Evolutionary conservation across 2,329 filamentous ascomycete genomes (phyloP).

Genomic region (Capronia coronata): DNA sequence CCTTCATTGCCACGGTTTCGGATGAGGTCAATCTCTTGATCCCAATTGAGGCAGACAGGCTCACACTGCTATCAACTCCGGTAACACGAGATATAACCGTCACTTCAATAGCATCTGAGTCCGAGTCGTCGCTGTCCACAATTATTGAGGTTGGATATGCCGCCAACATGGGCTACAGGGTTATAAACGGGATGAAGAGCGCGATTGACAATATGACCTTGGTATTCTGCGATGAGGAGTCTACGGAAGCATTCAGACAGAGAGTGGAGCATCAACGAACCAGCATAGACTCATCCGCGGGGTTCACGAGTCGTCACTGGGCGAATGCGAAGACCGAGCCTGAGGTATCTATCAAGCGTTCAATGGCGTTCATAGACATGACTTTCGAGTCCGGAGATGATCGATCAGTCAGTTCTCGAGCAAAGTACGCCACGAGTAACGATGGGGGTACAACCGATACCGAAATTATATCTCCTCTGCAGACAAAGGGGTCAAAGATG

Average conservation of each 20-base stretch:
- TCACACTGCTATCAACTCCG: conserved; percentile 11
- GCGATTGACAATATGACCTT: conserved; percentile 13
- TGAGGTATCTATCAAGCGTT: conserved; percentile 4
- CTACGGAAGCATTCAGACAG: conserved; percentile 5
- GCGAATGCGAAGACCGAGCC: not conserved
- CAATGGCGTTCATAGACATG: conserved; percentile 10
- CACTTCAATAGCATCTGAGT: not conserved
- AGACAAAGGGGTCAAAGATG: not conserved
- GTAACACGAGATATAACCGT: conserved; percentile 5
- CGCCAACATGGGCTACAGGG: conserved; percentile 8
- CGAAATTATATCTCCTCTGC: conserved; percentile 6
- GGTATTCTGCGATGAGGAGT: conserved; percentile 9
- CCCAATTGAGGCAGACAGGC: conserved; percentile 6
- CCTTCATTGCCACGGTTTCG: conserved; percentile 7
- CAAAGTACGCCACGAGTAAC: not conserved
- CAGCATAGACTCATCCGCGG: not conserved
- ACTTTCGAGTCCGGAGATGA: conserved; percentile 4
- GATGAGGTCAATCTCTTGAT: conserved; percentile 11
- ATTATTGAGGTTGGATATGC: conserved; percentile 12
- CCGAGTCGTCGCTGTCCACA: conserved; percentile 6
- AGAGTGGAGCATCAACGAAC: not conserved
- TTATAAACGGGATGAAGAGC: conserved; percentile 13
- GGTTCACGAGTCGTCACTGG: not conserved
- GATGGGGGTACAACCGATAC: not conserved
- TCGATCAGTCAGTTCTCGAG: not conserved